Conservation (phyloP, 495 filamentous ascomycete species). For the Bathelium albidoporum region DNA sequence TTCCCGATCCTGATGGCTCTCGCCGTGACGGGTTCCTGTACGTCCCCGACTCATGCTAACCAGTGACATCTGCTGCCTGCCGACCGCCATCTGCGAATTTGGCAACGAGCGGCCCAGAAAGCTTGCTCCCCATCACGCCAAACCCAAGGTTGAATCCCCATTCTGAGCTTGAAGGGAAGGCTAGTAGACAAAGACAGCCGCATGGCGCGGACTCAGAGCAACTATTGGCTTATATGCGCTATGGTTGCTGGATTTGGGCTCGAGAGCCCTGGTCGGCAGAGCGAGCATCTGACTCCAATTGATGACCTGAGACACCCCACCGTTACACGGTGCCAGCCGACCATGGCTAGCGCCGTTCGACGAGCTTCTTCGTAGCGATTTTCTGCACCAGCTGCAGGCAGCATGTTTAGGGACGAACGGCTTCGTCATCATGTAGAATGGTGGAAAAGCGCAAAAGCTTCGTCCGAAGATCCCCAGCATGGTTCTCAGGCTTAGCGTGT, state of each 20-base stretch:
- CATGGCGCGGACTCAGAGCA: not conserved
- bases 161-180: not conserved
- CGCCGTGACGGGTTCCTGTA: not conserved
- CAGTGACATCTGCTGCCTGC: slow-evolving; percentile 2
- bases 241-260: not conserved
- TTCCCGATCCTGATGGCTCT: not conserved
- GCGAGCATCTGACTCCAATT: not conserved
- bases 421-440: not conserved
- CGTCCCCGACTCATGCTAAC: not conserved
- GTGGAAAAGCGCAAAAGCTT: not conserved
- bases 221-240: not conserved
- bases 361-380: not conserved
- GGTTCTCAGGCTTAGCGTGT: not conserved
- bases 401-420: not conserved
- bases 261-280: not conserved
- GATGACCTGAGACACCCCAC: slow-evolving; percentile 5
- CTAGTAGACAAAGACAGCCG: not conserved
- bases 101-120: not conserved
- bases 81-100: not conserved
- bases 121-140: not conserved
- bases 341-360: not conserved
- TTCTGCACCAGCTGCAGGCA: not conserved
- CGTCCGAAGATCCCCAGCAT: slow-evolving; percentile 4
- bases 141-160: not conserved
- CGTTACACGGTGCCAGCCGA: slow-evolving; percentile 2